A percentile compares a stretch with the other conserved stretches of the same genome.
Evolutionary conservation across 2,329 filamentous ascomycete genomes (phyloP).

Genomic region (Dactylonectria estremocensis): DNA sequence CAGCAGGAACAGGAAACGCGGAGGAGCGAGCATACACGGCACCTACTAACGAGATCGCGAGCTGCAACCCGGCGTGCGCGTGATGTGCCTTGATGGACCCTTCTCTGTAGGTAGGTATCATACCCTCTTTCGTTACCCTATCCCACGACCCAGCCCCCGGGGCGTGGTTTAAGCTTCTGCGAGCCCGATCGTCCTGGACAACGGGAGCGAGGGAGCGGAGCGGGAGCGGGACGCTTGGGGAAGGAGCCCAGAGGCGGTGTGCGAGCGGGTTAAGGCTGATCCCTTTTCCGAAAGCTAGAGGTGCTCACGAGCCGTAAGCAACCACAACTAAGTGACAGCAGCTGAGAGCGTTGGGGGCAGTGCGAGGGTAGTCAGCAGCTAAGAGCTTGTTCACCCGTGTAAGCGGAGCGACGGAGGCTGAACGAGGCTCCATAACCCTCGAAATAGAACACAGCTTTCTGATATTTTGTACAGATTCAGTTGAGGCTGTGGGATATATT

Average conservation of each 20-base stretch:
- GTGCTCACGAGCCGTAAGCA: slow-evolving; percentile 26
- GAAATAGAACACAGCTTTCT: slow-evolving; percentile 7
- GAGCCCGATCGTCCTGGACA: slow-evolving; percentile 42
- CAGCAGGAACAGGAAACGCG: background rate
- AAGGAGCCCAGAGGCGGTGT: slow-evolving; percentile 45
- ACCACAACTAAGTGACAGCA: background rate
- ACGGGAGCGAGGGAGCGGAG: slow-evolving; percentile 47
- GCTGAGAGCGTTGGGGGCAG: slow-evolving; percentile 21
- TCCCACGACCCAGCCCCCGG: background rate
- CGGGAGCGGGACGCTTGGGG: slow-evolving; percentile 45
- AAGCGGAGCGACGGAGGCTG: slow-evolving; percentile 15
- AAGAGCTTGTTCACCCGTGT: background rate
- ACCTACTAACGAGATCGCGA: slow-evolving; percentile 3
- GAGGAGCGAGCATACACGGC: background rate
- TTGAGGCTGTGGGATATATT: slow-evolving; percentile 7
- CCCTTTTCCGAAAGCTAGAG: slow-evolving; percentile 17
- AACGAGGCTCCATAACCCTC: slow-evolving; percentile 9
- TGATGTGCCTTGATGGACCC: slow-evolving; percentile 14
- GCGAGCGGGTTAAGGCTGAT: slow-evolving; percentile 43
- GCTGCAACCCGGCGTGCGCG: slow-evolving; percentile 28
- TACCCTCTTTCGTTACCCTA: background rate
- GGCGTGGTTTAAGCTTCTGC: slow-evolving; percentile 16
- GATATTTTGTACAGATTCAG: background rate
- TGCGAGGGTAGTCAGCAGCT: slow-evolving; percentile 13
- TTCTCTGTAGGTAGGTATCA: background rate